Evolutionary conservation across 495 filamentous ascomycete species (phyloP), one percentile per base, ranked within the genome.

Genomic region (Xylaria curta): DNA sequence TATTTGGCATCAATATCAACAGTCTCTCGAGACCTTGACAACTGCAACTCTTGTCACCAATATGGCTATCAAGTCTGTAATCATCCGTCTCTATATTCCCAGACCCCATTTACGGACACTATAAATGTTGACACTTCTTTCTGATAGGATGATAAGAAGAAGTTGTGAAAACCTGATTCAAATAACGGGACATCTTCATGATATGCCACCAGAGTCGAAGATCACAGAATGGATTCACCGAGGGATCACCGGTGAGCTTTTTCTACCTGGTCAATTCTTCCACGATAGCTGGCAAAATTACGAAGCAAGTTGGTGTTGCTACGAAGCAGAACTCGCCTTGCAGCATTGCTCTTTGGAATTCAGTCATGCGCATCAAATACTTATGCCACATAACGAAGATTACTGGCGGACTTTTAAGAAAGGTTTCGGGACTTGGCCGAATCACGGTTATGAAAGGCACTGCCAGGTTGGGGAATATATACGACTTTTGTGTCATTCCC

Each of bases 1-100:
- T 0, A 24, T 0, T 26, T 69, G 66, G 66, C 15, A 17, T 4
- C 5, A n/a, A 6, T 59, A 60, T n/a, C 3, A 3, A 4, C 49
- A 69, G 5, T 60, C 54, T n/a, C 28, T 36, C 0, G 53, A 46
- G 10, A 69, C 38, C 42, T 13, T 69, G 42, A 38, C 40, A 10
- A 60, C 54, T 3, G 26, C 3, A 17, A 21, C 54, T 47, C 42
- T 69, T 47, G 40, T 60, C 28, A 69, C 66, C 54, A 69, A 69
- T 33, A 60, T 19, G 31, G 66, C 66, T 0, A 60, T 69, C 17
- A 31, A 54, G 61, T 64, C n/a, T 0, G 61, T 64, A 24, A 8
- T 44, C 7, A 4, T n/a, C 56, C n/a, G 1, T 42, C 24, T 3
- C n/a, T 26, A 36, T 21, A 9, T 26, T 62, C 17, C 9, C 38